phyloP scores from a whole-genome alignment of 345 rosid genomes.

The Zanthoxylum bungeanum region DNA sequence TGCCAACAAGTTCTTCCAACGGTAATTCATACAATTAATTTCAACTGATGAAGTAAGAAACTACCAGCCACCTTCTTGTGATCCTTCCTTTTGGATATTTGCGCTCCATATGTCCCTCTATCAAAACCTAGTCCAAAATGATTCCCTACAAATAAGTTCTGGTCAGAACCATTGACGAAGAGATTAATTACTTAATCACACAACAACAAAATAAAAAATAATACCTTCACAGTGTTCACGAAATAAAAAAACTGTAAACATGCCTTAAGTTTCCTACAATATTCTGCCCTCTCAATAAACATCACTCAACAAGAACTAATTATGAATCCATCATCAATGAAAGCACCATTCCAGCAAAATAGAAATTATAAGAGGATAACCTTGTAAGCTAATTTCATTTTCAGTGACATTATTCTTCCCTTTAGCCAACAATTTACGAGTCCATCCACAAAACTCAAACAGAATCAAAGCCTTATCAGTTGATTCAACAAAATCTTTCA shows the following conservation, averaged over 20 bases:
- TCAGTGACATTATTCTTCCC: slow-evolving; percentile 44
- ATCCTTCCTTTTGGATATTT: slow-evolving; percentile 28
- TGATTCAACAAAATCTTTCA: slow-evolving; percentile 62
- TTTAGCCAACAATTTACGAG: slow-evolving; percentile 38
- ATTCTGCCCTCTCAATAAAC: too few relatives aligned
- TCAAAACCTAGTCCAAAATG: slow-evolving; percentile 23
- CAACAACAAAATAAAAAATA: not conserved
- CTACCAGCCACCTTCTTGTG: slow-evolving; percentile 86
- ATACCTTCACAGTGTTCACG: not conserved
- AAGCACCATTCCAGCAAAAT: not conserved
- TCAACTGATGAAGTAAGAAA: slow-evolving; percentile 43
- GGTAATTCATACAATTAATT: slow-evolving; percentile 18
- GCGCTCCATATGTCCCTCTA: slow-evolving; percentile 30
- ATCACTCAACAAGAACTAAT: too few relatives aligned
- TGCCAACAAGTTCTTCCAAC: slow-evolving; percentile 11
- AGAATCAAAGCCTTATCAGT: slow-evolving; percentile 75
- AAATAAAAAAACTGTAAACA: not conserved
- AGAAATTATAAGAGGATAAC: slow-evolving; percentile 27
- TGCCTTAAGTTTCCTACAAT: too few relatives aligned
- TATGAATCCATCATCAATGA: too few relatives aligned
- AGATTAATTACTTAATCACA: not conserved
- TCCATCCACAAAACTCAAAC: slow-evolving; percentile 85
- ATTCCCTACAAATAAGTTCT: slow-evolving; percentile 28
- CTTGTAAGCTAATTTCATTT: slow-evolving; percentile 29
- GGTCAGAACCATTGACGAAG: not conserved